Evolutionary conservation across 2,329 filamentous ascomycete genomes (phyloP).

Genomic region (Sporothrix curviconia): DNA sequence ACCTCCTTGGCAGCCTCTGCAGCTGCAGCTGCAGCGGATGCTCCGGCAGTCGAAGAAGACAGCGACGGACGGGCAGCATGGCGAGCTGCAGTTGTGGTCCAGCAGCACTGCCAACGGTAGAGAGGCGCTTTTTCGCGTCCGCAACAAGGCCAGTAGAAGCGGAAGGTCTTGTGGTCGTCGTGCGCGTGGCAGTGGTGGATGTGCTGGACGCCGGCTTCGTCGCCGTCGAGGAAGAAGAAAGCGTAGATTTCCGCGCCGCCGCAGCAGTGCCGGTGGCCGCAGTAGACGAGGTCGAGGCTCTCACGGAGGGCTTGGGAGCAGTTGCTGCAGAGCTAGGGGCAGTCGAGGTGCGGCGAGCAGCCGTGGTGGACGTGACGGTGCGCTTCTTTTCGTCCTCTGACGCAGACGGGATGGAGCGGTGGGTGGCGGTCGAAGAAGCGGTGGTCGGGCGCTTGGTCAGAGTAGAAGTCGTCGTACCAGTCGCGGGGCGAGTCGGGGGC

Average conservation of each 20-base stretch:
- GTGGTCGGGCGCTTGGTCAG: conserved; percentile 27
- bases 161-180: conserved; percentile 27
- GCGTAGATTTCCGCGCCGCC: conserved; percentile 27
- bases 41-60: conserved; percentile 22
- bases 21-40: conserved; percentile 30
- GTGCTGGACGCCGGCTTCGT: conserved; percentile 31
- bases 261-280: conserved; percentile 22
- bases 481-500: conserved; percentile 26
- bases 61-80: conserved; percentile 38
- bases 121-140: conserved; percentile 53
- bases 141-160: conserved; percentile 33
- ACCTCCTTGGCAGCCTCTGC: conserved; percentile 47
- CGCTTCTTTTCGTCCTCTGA: conserved; percentile 35
- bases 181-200: conserved; percentile 25
- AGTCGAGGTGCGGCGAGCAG: conserved; percentile 30
- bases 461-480: conserved; percentile 23
- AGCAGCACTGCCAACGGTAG: conserved; percentile 38
- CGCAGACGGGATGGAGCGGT: conserved; percentile 29
- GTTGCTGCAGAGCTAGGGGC: conserved; percentile 19
- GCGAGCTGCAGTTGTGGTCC: conserved; percentile 32
- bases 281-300: conserved; percentile 2
- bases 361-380: conserved; percentile 18
- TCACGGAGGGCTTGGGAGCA: conserved; percentile 4
- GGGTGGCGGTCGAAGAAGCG: conserved; percentile 25
- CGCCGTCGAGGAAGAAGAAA: conserved; percentile 9